Evolutionary conservation across 176 grass and related monocot species (phyloP).

Genomic region (Ensete ventricosum): DNA sequence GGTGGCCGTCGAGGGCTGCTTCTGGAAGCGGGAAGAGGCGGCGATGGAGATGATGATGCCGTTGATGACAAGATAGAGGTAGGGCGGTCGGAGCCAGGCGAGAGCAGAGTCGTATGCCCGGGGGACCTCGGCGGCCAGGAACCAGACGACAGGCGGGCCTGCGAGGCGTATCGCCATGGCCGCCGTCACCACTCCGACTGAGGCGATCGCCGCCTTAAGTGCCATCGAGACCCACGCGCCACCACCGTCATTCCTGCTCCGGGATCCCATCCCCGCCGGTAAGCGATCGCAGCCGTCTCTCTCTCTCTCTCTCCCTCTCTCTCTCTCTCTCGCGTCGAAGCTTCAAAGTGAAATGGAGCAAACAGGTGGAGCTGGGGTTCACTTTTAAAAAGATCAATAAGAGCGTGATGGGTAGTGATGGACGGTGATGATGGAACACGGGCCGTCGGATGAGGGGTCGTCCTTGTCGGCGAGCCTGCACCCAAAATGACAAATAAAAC

Average conservation of each 20-base stretch:
- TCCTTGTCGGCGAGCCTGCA: not conserved
- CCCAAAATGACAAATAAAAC: not conserved
- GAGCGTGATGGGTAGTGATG: not conserved
- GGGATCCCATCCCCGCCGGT: not conserved
- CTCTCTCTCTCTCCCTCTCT: not conserved
- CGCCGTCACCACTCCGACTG: slow-evolving; percentile 25
- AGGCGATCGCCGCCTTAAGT: slow-evolving; percentile 26
- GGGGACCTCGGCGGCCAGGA: slow-evolving; percentile 49
- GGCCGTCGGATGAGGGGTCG: not conserved
- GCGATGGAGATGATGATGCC: slow-evolving; percentile 93
- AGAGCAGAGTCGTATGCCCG: slow-evolving; percentile 30
- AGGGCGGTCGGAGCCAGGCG: slow-evolving; percentile 74
- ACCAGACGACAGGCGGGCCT: slow-evolving; percentile 32
- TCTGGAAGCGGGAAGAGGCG: slow-evolving; percentile 67
- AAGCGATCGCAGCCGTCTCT: not conserved
- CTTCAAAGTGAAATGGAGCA: not conserved
- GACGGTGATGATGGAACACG: not conserved
- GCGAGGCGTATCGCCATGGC: slow-evolving; percentile 33
- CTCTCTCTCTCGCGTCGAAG: not conserved
- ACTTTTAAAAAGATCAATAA: not conserved
- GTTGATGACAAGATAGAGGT: slow-evolving; percentile 88
- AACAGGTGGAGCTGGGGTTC: not conserved
- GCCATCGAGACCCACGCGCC: slow-evolving; percentile 26
- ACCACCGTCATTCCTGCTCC: not conserved
- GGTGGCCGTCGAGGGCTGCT: not conserved